These are phyloP conservation scores for Anethum foeniculum DNA, from an alignment of 140 eudicot genomes.

Conservation along the genomic window DNA sequence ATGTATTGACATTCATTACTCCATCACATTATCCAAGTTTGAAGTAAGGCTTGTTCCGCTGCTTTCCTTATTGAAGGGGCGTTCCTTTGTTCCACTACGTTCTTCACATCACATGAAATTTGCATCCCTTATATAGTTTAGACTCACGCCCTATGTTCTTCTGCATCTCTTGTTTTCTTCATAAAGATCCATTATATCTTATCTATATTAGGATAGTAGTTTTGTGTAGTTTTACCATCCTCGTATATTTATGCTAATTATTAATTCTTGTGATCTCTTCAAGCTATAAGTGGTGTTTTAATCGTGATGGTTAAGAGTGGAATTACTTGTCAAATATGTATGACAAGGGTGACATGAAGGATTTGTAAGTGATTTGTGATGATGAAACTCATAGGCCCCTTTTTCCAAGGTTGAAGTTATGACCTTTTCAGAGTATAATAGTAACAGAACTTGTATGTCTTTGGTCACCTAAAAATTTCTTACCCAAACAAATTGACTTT, in stretches of 20 bases:
- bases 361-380: not conserved
- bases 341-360: not conserved
- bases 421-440: not conserved
- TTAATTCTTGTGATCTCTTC: not conserved
- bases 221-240: too few species aligned
- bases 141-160: too few species aligned
- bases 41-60: too few species aligned
- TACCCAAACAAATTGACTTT: not conserved
- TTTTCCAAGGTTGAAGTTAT: not conserved
- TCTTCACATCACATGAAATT: too few species aligned
- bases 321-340: not conserved
- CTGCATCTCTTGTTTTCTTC: not conserved
- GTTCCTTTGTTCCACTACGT: too few species aligned
- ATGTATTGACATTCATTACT: too few species aligned
- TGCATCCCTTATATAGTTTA: too few species aligned
- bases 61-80: too few species aligned
- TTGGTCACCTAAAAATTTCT: too few species aligned
- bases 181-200: too few species aligned
- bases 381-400: not conserved
- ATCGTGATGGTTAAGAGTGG: not conserved
- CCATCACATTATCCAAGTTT: too few species aligned
- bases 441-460: not conserved
- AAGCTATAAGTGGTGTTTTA: not conserved
- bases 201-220: not conserved
- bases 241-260: not conserved